A percentile compares a stretch with the other conserved stretches of the same genome.
Evolutionary conservation across 1,284 basidiomycete genomes (phyloP).

Genomic region (Trametes hirsuta): DNA sequence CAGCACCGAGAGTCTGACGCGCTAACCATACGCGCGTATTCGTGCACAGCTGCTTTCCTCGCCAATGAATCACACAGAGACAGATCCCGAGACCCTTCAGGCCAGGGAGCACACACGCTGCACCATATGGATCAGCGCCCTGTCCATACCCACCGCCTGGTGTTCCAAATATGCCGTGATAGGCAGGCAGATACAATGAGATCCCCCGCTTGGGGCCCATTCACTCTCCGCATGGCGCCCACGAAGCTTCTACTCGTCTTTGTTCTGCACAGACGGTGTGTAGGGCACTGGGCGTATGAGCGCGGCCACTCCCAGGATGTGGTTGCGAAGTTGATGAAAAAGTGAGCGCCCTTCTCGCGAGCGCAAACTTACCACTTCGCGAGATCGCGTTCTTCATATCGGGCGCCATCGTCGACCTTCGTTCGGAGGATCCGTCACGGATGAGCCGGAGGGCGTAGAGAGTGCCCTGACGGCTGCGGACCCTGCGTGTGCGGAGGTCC

Average conservation of each 20-base stretch:
- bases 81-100: neutral
- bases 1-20: neutral
- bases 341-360: neutral
- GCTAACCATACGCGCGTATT: neutral
- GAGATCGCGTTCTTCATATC: conserved; percentile 3
- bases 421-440: neutral
- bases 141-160: conserved; percentile 6
- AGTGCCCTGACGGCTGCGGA: neutral
- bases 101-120: neutral
- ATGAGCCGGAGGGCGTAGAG: neutral
- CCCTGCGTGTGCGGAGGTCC: neutral
- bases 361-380: conserved; percentile 10
- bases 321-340: neutral
- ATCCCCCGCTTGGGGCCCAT: neutral
- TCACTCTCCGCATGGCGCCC: conserved; percentile 10
- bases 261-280: conserved; percentile 4
- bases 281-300: conserved; percentile 4
- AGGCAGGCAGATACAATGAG: conserved; percentile 17
- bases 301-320: neutral
- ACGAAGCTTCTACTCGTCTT: conserved; percentile 5
- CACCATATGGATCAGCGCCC: conserved; percentile 14
- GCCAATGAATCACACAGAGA: neutral
- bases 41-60: neutral
- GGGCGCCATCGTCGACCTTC: conserved; percentile 10
- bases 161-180: conserved; percentile 1